phyloP scores from a whole-genome alignment of 805 yeast species.

The Nakazawaea ishiwadae region DNA sequence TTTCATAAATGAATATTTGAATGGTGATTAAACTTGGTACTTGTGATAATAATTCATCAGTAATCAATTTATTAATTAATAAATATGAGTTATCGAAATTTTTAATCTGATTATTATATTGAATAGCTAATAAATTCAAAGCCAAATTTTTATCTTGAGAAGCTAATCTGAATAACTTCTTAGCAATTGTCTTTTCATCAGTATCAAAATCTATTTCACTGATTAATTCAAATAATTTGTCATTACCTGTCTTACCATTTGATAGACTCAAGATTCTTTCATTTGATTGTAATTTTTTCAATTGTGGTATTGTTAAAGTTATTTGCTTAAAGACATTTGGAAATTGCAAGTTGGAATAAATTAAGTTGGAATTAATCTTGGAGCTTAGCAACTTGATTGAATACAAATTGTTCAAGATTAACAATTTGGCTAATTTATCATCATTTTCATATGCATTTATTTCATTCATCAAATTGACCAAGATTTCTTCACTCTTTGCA shows the following conservation, averaged over 20 bases:
- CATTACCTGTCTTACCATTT: slow-evolving; percentile 30
- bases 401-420: slow-evolving; percentile 40
- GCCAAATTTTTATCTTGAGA: slow-evolving; percentile 24
- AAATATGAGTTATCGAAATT: slow-evolving; percentile 30
- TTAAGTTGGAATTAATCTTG: slow-evolving; percentile 18
- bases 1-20: slow-evolving; percentile 45
- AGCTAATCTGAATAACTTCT: slow-evolving; percentile 29
- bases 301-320: slow-evolving; percentile 36
- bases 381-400: slow-evolving; percentile 20
- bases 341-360: slow-evolving; percentile 25
- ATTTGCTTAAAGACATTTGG: slow-evolving; percentile 24
- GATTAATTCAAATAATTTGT: slow-evolving; percentile 15
- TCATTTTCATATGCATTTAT: slow-evolving; percentile 20
- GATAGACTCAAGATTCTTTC: slow-evolving; percentile 36
- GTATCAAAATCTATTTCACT: slow-evolving; percentile 15
- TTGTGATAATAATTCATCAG: slow-evolving; percentile 11
- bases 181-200: slow-evolving; percentile 21
- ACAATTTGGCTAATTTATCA: slow-evolving; percentile 35
- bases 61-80: slow-evolving; percentile 30
- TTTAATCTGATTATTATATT: slow-evolving; percentile 24
- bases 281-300: slow-evolving; percentile 36
- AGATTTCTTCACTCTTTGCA: slow-evolving; percentile 30
- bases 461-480: slow-evolving; percentile 28
- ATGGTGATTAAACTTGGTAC: slow-evolving; percentile 48
- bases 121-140: slow-evolving; percentile 29